These are phyloP conservation scores for Aureobasidium sp. DNA, from an alignment of 2,329 filamentous ascomycete genomes.

Conservation along the genomic window DNA sequence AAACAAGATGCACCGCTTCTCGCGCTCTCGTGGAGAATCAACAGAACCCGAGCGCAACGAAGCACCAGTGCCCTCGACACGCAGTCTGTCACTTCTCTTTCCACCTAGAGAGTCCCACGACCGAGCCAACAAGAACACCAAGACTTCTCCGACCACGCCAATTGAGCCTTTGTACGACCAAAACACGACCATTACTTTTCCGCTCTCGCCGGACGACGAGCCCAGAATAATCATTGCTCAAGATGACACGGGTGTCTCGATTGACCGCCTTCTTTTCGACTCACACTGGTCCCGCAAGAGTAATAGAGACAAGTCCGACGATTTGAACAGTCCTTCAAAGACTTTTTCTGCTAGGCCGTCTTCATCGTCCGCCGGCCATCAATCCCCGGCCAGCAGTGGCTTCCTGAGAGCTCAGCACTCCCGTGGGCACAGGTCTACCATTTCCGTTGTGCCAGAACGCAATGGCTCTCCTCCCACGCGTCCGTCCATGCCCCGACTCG, in stretches of 20 bases:
- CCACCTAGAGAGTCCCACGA: conserved; percentile 5
- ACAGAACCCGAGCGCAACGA: conserved; percentile 8
- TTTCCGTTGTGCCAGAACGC: background rate
- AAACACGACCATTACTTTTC: conserved; percentile 32
- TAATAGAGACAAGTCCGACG: background rate
- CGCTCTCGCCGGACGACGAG: conserved; percentile 35
- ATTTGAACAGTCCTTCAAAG: background rate
- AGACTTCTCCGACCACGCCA: background rate
- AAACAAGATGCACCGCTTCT: conserved; percentile 9
- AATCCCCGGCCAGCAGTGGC: background rate
- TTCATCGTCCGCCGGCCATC: background rate
- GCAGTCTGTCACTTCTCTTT: conserved; percentile 10
- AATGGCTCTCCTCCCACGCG: conserved; percentile 2
- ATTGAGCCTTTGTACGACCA: conserved; percentile 10
- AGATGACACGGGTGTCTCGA: conserved; percentile 31
- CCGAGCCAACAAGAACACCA: conserved; percentile 4
- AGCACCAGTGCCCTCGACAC: background rate
- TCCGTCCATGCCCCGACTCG: background rate
- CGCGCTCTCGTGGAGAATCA: conserved; percentile 5
- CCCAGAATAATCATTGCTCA: conserved; percentile 39
- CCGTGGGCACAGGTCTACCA: conserved; percentile 1
- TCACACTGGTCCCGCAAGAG: conserved; percentile 30
- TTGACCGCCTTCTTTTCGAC: conserved; percentile 36
- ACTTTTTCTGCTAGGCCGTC: background rate
- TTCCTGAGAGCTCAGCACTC: conserved; percentile 1